Percentiles rank a stretch among this genome's conserved stretches.
Conservation (phyloP, 208 protist genomes). For the Leishmania guyanensis region DNA sequence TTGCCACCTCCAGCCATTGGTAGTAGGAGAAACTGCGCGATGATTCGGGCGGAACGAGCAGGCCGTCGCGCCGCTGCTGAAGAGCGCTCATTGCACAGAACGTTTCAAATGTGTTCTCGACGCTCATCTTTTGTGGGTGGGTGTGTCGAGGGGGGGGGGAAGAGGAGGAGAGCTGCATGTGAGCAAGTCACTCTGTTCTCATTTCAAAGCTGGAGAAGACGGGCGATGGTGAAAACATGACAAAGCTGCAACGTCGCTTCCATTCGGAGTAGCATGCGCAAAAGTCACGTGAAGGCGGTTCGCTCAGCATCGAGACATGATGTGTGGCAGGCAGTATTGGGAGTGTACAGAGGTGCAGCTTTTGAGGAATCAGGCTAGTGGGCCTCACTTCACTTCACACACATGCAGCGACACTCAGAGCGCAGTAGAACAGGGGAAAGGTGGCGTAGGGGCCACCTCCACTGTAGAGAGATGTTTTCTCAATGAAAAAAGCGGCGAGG, state of each 20-base stretch:
- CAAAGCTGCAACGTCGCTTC: background rate
- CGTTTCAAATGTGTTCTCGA: conserved; percentile 34
- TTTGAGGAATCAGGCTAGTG: background rate
- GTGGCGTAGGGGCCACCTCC: background rate
- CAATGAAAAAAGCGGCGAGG: background rate
- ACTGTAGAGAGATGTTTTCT: background rate
- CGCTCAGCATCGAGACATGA: background rate
- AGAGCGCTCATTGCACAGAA: conserved; percentile 45
- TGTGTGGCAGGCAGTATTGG: background rate
- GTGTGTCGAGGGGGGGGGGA: background rate
- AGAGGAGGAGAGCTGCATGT: too few relatives aligned
- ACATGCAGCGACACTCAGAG: background rate
- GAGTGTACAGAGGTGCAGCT: background rate
- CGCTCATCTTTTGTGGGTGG: background rate
- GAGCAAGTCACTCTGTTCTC: too few relatives aligned
- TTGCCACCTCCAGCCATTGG: conserved; percentile 47
- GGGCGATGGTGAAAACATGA: background rate
- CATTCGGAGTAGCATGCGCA: background rate
- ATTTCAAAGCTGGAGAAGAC: background rate
- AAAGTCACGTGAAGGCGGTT: background rate
- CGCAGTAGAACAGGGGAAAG: background rate
- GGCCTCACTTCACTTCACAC: background rate
- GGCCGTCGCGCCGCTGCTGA: conserved; percentile 33
- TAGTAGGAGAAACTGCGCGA: conserved; percentile 34
- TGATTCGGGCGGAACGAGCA: conserved; percentile 29